Conservation (phyloP, 345 rosid species). For the Schrenkiella parvula region DNA sequence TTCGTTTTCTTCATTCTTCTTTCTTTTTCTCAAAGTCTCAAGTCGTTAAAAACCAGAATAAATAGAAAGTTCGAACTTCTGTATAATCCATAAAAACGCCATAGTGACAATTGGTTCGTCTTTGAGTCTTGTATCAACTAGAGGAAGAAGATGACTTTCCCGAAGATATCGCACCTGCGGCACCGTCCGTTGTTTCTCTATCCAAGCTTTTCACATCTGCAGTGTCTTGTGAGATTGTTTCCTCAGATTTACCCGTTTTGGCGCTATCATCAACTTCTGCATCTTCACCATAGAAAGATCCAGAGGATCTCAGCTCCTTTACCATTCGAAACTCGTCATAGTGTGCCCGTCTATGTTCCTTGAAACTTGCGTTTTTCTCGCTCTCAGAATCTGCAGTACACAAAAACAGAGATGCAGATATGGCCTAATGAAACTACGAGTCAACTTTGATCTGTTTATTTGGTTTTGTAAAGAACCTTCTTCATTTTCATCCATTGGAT, state of each 20-base stretch:
- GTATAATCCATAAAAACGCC: neutral
- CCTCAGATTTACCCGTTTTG: conserved; percentile 22
- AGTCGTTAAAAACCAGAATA: neutral
- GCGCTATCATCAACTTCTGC: conserved; percentile 41
- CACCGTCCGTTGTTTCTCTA: conserved; percentile 7
- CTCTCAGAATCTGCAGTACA: conserved; percentile 43
- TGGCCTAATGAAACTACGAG: neutral
- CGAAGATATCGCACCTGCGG: neutral
- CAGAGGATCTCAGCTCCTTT: conserved; percentile 62
- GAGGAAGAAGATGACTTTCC: conserved; percentile 9
- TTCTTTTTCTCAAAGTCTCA: neutral
- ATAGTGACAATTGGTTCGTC: neutral
- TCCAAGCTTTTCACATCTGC: conserved; percentile 36
- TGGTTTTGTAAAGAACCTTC: conserved; percentile 44
- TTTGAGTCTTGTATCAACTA: neutral
- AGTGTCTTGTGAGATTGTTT: conserved; percentile 39
- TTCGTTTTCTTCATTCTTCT: neutral
- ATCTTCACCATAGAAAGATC: conserved; percentile 57
- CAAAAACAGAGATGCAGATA: conserved; percentile 6
- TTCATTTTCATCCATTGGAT: conserved; percentile 69
- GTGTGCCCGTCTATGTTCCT: conserved; percentile 78
- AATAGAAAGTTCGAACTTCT: neutral
- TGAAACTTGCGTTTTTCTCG: conserved; percentile 49
- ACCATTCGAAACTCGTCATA: conserved; percentile 82
- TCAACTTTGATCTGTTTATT: conserved; percentile 12